phyloP scores from a whole-genome alignment of 805 yeast genomes.

The Hemisphaericaspora nanyangensis region DNA sequence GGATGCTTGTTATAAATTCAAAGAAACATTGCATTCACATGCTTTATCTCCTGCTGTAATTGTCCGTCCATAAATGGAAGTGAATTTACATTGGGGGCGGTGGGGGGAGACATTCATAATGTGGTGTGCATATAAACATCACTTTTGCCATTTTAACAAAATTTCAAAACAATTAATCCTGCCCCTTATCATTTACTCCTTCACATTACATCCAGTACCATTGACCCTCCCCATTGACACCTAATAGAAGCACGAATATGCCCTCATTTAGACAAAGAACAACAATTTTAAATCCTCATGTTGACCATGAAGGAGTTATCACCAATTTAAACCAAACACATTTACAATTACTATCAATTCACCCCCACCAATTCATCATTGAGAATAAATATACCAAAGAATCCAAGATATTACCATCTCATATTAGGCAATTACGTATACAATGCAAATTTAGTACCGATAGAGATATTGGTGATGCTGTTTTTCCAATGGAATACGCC shows the following conservation, averaged over 20 bases:
- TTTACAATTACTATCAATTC: slow-evolving; percentile 9
- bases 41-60: no score
- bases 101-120: no score
- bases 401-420: slow-evolving; percentile 1
- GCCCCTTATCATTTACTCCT: no score
- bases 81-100: no score
- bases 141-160: no score
- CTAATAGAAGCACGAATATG: no score
- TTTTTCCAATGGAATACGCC: slow-evolving; percentile 24
- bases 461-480: slow-evolving; percentile 8
- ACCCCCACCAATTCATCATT: slow-evolving; percentile 8
- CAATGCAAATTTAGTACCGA: slow-evolving; percentile 6
- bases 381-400: slow-evolving; percentile 16
- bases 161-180: no score
- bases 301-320: slow-evolving; percentile 22
- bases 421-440: slow-evolving; percentile 19
- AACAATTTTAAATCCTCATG: slow-evolving; percentile 26
- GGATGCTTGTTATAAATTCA: no score
- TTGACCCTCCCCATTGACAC: not conserved
- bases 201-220: no score
- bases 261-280: slow-evolving; percentile 29
- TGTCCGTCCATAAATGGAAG: no score
- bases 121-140: no score
- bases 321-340: slow-evolving; percentile 10
- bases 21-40: no score